Evolutionary conservation across 1,284 basidiomycete species (phyloP), one percentile per base, ranked within the genome.

Genomic region (Takashimella koratensis): DNA sequence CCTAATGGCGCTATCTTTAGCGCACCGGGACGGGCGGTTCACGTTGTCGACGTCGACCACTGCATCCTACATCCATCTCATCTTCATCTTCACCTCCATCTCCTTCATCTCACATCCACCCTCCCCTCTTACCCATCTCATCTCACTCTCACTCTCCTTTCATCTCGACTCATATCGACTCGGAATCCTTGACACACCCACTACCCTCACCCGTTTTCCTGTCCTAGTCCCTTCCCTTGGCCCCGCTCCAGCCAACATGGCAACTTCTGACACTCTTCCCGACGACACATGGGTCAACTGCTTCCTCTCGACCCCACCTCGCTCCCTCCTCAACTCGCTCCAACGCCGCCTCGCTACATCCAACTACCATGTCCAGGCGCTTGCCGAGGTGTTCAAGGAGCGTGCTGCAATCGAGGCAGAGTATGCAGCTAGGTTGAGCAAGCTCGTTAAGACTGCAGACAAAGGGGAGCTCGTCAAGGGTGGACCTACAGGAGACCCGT

Each of bases 301-400:
- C 46, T 73, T 74, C 57, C 55, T 65, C 3, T 46, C 65, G 16
- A 60, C 70, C 22, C 59, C 68, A 6, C 67, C 72, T 0, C 55
- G 66, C 45, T 65, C 69, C 1, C 56, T 75, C 16, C 64, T 75
- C 27, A 47, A 49, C 12, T 51, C 63, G 1, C 62, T 77, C 2
- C 66, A 70, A 49, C 54, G 61, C 1, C 62, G 76, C 0, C 56
- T 76, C 1, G 60, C 66, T 11, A 58, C 65, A 5, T 74, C 76
- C 0, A 63, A 60, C 2, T 65, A 64, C n/a, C 68, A 74, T 44
- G 63, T 72, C 27, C 71, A 75, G 24, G 67, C 68, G 0, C 64
- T 79, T 19, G 76, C 78, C 23, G 76, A 79, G 49, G 74, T 80
- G 54, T 78, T 77, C 67, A 75, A 75, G 36, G 80, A 80, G 43